These are phyloP conservation scores for Trichosanthes truncata DNA, from an alignment of 306 rosid species.

Conservation along the genomic window DNA sequence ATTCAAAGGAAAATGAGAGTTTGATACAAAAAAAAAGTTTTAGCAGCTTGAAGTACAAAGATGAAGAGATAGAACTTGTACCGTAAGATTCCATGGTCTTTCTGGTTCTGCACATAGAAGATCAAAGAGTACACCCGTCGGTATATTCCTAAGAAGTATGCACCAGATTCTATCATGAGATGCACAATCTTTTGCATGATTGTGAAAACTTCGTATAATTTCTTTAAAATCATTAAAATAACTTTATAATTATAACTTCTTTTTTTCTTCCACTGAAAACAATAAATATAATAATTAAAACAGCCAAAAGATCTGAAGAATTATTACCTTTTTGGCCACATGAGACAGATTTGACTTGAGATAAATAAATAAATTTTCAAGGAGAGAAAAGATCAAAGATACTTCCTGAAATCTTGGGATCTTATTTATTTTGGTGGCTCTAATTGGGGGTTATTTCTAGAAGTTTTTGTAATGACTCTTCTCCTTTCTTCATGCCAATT, in stretches of 20 bases:
- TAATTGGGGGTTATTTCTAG: neutral
- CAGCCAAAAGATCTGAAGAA: neutral
- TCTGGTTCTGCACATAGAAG: slow-evolving; percentile 80
- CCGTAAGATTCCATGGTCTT: slow-evolving; percentile 93
- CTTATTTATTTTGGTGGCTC: neutral
- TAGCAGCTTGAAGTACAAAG: neutral
- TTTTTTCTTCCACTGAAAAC: neutral
- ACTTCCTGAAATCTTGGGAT: neutral
- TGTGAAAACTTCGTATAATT: neutral
- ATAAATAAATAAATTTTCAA: neutral
- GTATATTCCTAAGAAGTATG: slow-evolving; percentile 50
- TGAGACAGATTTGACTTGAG: neutral
- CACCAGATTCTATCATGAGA: neutral
- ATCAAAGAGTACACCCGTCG: slow-evolving; percentile 96
- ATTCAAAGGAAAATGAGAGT: neutral
- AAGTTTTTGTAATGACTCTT: neutral
- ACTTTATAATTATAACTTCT: neutral
- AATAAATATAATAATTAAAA: neutral
- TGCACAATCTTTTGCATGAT: neutral
- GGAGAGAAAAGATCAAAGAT: neutral
- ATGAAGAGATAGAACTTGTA: slow-evolving; percentile 6
- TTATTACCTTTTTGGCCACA: neutral
- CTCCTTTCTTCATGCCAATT: no score
- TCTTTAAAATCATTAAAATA: neutral
- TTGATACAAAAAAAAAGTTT: neutral